Conservation (phyloP, 202 grass and related monocot genomes). For the Carex arenaria region DNA sequence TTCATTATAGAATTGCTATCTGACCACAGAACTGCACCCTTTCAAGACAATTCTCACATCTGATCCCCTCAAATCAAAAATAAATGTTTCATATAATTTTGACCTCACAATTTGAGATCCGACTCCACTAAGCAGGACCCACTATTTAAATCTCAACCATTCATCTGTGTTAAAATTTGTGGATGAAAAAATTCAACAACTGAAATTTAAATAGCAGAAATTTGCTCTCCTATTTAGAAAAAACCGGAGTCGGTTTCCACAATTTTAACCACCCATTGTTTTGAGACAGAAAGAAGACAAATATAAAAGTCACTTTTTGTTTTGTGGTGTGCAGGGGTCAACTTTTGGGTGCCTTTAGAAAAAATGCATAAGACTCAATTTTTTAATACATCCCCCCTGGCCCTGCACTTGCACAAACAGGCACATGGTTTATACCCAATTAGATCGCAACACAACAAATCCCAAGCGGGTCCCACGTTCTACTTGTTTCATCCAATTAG, state of each 20-base stretch:
- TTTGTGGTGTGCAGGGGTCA: background rate
- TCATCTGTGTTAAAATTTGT: no score
- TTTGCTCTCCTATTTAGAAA: no score
- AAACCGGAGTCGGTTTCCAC: no score
- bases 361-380: background rate
- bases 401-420: background rate
- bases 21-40: background rate
- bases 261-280: no score
- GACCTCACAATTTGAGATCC: background rate
- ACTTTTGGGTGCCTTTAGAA: background rate
- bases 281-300: background rate
- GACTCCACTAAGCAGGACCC: no score
- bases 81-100: background rate
- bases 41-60: no score
- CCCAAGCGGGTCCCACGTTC: background rate
- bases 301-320: background rate
- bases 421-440: background rate
- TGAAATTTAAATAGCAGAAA: no score
- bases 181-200: no score
- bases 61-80: no score
- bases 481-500: background rate
- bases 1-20: background rate
- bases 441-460: background rate
- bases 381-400: background rate
- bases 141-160: no score